These are phyloP conservation scores for Hanseniaspora osmophila DNA, from an alignment of 805 yeast genomes.

Conservation along the genomic window DNA sequence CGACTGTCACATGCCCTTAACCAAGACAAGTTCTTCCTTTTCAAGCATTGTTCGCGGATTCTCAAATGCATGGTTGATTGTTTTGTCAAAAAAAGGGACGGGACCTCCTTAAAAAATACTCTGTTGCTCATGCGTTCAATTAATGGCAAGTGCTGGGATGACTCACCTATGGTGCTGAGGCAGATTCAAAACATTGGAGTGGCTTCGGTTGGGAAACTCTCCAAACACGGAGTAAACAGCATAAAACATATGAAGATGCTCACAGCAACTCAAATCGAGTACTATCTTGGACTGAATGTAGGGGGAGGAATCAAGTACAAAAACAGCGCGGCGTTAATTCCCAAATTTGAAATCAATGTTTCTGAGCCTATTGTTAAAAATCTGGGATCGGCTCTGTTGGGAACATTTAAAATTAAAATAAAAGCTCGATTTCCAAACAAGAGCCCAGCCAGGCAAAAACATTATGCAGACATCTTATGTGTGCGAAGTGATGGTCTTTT, in stretches of 20 bases:
- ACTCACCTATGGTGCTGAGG: constrained; percentile 28
- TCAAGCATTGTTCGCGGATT: constrained; percentile 30
- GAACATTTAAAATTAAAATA: constrained; percentile 1
- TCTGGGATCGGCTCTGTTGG: background rate
- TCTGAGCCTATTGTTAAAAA: background rate
- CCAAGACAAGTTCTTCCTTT: constrained; percentile 31
- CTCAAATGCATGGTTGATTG: constrained; percentile 32
- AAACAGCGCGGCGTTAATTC: constrained; percentile 24
- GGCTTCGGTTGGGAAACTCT: constrained; percentile 26
- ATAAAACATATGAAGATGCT: constrained; percentile 22
- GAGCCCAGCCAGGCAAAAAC: constrained; percentile 22
- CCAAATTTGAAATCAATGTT: constrained; percentile 19
- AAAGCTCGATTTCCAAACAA: constrained; percentile 11
- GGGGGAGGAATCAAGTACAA: constrained; percentile 28
- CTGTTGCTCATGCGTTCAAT: constrained; percentile 28
- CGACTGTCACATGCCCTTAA: constrained; percentile 27
- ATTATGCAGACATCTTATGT: constrained; percentile 22
- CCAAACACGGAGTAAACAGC: constrained; percentile 21
- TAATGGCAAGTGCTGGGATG: constrained; percentile 38
- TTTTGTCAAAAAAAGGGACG: constrained; percentile 28
- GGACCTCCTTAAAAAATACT: constrained; percentile 26
- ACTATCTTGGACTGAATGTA: constrained; percentile 26
- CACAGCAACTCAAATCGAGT: constrained; percentile 26
- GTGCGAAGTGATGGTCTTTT: constrained; percentile 23
- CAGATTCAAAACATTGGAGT: constrained; percentile 36